Evolutionary conservation across 225 moss, liverwort and hornwort species (phyloP), one percentile per base, ranked within the genome.

Genomic region (Thuidium tamariscinum): DNA sequence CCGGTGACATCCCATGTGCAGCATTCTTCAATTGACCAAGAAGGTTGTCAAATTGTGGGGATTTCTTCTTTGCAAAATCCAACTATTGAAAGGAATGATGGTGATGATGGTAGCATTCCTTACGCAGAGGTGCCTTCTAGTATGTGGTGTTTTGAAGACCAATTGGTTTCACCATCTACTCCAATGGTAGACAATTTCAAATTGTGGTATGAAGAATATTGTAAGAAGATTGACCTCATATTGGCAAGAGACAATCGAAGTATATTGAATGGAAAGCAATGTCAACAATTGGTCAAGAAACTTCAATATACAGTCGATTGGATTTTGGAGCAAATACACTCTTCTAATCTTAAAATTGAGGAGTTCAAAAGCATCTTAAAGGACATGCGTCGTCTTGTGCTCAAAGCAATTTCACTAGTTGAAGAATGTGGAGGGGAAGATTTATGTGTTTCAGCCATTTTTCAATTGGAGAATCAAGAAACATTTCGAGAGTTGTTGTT

Each of bases 101-200:
- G 65, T n/a, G 19, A 29, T n/a, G 65, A 20, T 20, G 15, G 3
- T 4, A 42, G 13, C 3, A 26, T 42, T 8, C 26, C 5, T 69
- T 9, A 8, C 2, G 0, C 0, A 0, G 4, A 26, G 0, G 1
- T 70, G 42, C 3, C 69, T 2, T 66, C 2, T 7, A 1, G 23
- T 13, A 23, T 4, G 7, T 1, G 7, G 37, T 37, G 4, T 15
- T 5, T 1, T 70, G 5, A 5, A 26, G 70, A 70, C 2, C 26
- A 15, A 8, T 26, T 26, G 26, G 70, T 26, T 42, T 42, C 26
- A 42, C 3, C 2, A 0, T 4, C 15, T 0, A 69, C 1, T 69
- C 7, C 25, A 25, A 26, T 13, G 13, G 7, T 23, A 23, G 7
- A 68, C 41, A 8, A 13, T 39, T 68, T 68, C 2, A 13, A 13